Evolutionary conservation across 768 basidiomycete species (phyloP).

Genomic region (Naematelia encephala): DNA sequence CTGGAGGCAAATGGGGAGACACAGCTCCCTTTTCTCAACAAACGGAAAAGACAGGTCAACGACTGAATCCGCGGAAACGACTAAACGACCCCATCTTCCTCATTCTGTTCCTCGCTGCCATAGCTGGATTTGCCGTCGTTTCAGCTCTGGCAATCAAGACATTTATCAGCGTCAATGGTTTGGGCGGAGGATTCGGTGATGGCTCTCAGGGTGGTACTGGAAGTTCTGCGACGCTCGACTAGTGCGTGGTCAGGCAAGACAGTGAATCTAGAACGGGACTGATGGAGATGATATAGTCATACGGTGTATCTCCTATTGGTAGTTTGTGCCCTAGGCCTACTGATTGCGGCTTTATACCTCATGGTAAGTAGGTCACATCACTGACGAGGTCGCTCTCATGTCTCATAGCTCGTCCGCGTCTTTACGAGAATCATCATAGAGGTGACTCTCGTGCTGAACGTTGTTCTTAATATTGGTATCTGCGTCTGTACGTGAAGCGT

Average conservation of each 20-base stretch:
- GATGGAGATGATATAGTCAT: conserved; percentile 54
- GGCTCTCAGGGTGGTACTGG: conserved; percentile 55
- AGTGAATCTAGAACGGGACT: conserved; percentile 4
- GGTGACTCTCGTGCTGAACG: conserved; percentile 42
- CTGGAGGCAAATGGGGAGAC: conserved; percentile 19
- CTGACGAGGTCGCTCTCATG: neutral
- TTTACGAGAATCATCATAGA: conserved; percentile 74
- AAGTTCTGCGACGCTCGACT: conserved; percentile 63
- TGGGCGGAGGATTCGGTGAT: conserved; percentile 66
- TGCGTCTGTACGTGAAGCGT: conserved; percentile 70
- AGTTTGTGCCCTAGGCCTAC: conserved; percentile 64
- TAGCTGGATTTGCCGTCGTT: conserved; percentile 66
- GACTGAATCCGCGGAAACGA: conserved; percentile 57
- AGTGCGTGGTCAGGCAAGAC: conserved; percentile 52
- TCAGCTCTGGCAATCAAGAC: conserved; percentile 64
- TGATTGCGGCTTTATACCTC: conserved; percentile 66
- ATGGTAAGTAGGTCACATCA: conserved; percentile 47
- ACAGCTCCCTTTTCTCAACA: conserved; percentile 41
- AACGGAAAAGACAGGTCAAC: conserved; percentile 44
- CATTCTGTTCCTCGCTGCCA: conserved; percentile 68
- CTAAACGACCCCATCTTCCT: conserved; percentile 72
- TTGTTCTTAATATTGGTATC: conserved; percentile 59
- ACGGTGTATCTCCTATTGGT: conserved; percentile 74
- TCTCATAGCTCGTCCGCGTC: conserved; percentile 57
- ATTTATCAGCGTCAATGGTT: conserved; percentile 64